A percentile compares a stretch with the other conserved stretches of the same genome.
These are phyloP conservation scores for Senecio squalidus DNA, from an alignment of 140 eudicot species.

Conservation along the genomic window DNA sequence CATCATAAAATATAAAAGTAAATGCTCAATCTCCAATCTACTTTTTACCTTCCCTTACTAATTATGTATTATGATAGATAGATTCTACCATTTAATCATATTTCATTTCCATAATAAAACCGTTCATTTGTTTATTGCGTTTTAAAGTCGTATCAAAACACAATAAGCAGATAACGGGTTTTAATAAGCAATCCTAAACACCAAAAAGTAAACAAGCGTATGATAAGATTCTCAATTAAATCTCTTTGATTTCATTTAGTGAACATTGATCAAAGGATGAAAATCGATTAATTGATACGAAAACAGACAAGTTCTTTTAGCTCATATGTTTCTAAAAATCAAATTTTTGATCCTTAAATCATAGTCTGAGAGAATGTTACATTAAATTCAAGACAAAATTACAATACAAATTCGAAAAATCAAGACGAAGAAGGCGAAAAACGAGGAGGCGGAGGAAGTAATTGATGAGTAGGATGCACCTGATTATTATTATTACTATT, in stretches of 20 bases:
- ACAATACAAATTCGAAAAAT: conserved; percentile 5
- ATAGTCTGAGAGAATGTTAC: conserved; percentile 28
- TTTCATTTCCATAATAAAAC: background rate
- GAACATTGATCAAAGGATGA: background rate
- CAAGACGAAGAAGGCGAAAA: conserved; percentile 42
- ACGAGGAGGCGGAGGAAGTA: conserved; percentile 76
- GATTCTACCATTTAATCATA: background rate
- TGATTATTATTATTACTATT: conserved; percentile 20
- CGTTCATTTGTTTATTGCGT: no score
- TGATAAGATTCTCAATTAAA: background rate
- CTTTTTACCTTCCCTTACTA: conserved; percentile 7
- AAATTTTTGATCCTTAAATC: conserved; percentile 17
- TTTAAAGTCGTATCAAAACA: no score
- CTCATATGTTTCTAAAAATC: conserved; percentile 16
- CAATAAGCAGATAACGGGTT: background rate
- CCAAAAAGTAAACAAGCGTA: background rate
- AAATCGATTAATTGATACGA: background rate
- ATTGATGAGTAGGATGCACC: conserved; percentile 60
- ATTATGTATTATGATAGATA: background rate
- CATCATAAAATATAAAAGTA: conserved; percentile 14
- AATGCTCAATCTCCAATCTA: conserved; percentile 5
- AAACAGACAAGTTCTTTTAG: no score
- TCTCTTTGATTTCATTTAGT: no score
- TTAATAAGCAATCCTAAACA: background rate
- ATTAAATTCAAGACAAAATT: conserved; percentile 17